Evolutionary conservation across 805 yeast genomes (phyloP).

Genomic region (Sugiyamaella lignohabitans): DNA sequence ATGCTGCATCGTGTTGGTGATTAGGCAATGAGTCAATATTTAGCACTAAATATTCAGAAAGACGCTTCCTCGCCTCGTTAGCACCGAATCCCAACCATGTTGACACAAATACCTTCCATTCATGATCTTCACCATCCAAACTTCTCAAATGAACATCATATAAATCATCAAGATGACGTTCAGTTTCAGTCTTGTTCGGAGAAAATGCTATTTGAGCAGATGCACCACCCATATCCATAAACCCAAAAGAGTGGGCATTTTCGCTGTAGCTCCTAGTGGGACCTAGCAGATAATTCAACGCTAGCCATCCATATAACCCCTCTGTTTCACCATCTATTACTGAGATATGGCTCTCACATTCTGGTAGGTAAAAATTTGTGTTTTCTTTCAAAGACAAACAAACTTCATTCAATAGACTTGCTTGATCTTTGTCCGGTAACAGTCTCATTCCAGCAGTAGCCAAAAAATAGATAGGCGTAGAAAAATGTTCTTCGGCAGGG

Average conservation of each 20-base stretch:
- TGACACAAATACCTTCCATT: constrained; percentile 85
- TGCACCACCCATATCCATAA: constrained; percentile 99
- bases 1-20: constrained; percentile 1
- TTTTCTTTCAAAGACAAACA: constrained; percentile 52
- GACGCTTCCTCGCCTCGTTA: constrained; percentile 79
- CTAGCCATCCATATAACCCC: constrained; percentile 94
- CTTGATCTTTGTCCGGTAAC: constrained; percentile 48
- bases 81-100: constrained; percentile 99
- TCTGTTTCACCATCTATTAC: constrained; percentile 93
- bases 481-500: constrained; percentile 51
- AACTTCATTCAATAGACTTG: constrained; percentile 48
- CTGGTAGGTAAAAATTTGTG: constrained; percentile 48
- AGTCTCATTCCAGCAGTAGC: constrained; percentile 98
- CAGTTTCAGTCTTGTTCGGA: constrained; percentile 57
- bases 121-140: constrained; percentile 60
- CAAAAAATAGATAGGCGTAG: constrained; percentile 82
- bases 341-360: constrained; percentile 66
- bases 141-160: constrained; percentile 59
- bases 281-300: constrained; percentile 75
- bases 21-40: constrained; percentile 6
- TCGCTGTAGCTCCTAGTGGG: constrained; percentile 36
- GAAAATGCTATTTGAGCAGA: constrained; percentile 94
- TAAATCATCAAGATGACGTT: constrained; percentile 66
- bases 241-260: constrained; percentile 59
- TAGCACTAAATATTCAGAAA: constrained; percentile 34